These are phyloP conservation scores for Sporothrix mexicana DNA, from an alignment of 2,329 filamentous ascomycete genomes.

Conservation along the genomic window DNA sequence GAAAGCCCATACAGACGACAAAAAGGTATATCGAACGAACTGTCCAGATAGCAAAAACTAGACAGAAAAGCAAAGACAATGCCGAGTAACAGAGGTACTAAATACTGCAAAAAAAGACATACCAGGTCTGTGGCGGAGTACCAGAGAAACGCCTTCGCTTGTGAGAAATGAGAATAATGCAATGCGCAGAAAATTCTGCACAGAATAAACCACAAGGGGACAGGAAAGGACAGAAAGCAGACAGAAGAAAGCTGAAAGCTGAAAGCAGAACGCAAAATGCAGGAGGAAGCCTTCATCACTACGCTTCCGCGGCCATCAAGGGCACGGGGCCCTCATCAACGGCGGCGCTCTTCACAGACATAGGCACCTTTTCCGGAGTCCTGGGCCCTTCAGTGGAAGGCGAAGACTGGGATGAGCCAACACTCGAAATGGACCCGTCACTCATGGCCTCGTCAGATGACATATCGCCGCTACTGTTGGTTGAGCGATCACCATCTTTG, in stretches of 20 bases:
- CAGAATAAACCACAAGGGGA: too few relatives aligned
- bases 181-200: neutral
- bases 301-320: constrained; percentile 7
- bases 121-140: neutral
- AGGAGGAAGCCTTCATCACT: neutral
- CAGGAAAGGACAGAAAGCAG: neutral
- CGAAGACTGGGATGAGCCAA: neutral
- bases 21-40: too few relatives aligned
- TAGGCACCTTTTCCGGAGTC: neutral
- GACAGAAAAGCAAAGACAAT: neutral
- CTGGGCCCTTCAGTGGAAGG: neutral
- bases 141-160: constrained; percentile 28
- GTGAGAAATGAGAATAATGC: neutral
- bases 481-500: neutral
- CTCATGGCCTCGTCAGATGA: constrained; percentile 8
- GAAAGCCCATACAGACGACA: too few relatives aligned
- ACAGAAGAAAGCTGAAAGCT: neutral
- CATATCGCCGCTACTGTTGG: constrained; percentile 7
- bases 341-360: neutral
- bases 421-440: neutral
- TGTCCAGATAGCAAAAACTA: neutral
- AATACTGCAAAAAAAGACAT: constrained; percentile 2
- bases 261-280: too few relatives aligned
- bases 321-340: neutral
- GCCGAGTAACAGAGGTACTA: neutral